A percentile compares a stretch with the other conserved stretches of the same genome.
phyloP scores from a whole-genome alignment of 2,329 filamentous ascomycete genomes.

The Trichoderma hamatum region DNA sequence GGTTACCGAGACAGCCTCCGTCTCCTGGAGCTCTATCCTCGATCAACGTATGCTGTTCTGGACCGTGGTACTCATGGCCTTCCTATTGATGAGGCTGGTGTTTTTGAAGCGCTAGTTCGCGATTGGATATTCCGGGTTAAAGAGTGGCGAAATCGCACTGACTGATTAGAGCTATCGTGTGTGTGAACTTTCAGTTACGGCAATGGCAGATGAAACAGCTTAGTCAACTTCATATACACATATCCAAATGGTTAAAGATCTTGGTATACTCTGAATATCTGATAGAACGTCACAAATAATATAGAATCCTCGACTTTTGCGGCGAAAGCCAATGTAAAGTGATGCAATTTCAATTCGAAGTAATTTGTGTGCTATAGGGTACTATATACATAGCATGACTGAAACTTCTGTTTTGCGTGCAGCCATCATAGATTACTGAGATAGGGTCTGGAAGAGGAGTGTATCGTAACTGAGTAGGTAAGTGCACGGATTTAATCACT shows the following conservation, averaged over 20 bases:
- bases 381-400: not conserved
- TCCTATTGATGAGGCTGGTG: constrained; percentile 26
- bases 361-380: not conserved
- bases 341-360: not conserved
- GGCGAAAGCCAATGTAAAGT: not conserved
- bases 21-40: constrained; percentile 26
- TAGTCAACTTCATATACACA: not conserved
- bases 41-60: constrained; percentile 25
- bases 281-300: too few species aligned
- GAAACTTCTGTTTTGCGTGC: too few species aligned
- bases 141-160: constrained; percentile 24
- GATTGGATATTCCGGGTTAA: constrained; percentile 26
- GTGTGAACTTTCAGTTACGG: not conserved
- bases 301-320: too few species aligned
- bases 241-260: not conserved
- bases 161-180: not conserved
- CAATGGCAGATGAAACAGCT: not conserved
- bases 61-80: constrained; percentile 27
- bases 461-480: too few species aligned
- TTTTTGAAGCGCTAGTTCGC: constrained; percentile 27
- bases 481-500: not conserved
- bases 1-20: constrained; percentile 28
- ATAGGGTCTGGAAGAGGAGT: not conserved
- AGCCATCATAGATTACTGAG: not conserved
- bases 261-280: too few species aligned